These are phyloP conservation scores for Termitomyces sp. DNA, from an alignment of 768 basidiomycete genomes.

Conservation along the genomic window DNA sequence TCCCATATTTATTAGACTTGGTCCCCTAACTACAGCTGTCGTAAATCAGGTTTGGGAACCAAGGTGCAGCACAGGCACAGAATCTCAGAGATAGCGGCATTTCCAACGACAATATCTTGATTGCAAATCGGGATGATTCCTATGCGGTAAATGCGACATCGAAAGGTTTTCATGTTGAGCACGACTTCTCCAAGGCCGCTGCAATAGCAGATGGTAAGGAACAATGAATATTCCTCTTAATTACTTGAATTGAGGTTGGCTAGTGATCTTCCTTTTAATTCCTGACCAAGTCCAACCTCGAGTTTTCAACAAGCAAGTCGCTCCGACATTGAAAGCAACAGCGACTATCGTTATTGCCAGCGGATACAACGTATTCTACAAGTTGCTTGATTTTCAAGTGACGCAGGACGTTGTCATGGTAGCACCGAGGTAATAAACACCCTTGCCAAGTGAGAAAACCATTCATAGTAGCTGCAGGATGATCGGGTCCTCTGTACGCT, in stretches of 20 bases:
- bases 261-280: conserved; percentile 56
- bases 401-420: conserved; percentile 62
- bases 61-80: conserved; percentile 62
- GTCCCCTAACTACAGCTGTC: neutral
- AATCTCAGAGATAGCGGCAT: conserved; percentile 61
- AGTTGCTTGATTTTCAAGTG: conserved; percentile 46
- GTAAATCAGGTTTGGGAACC: conserved; percentile 49
- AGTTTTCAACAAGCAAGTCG: conserved; percentile 53
- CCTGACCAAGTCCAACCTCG: conserved; percentile 61
- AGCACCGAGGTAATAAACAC: conserved; percentile 42
- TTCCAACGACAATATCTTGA: conserved; percentile 52
- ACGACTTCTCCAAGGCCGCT: conserved; percentile 52
- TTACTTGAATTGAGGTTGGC: neutral
- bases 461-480: conserved; percentile 31
- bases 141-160: conserved; percentile 53
- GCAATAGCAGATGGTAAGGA: conserved; percentile 45
- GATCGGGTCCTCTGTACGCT: conserved; percentile 63
- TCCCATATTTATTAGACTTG: neutral
- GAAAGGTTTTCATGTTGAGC: conserved; percentile 52
- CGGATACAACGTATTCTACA: conserved; percentile 62
- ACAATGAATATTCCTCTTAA: neutral
- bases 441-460: neutral
- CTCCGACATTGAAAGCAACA: conserved; percentile 40
- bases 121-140: conserved; percentile 52
- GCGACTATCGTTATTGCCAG: conserved; percentile 54